Evolutionary conservation across 2,329 filamentous ascomycete genomes (phyloP), one percentile per base, ranked within the genome.

Genomic region (Proliferodiscus dingleyae): DNA sequence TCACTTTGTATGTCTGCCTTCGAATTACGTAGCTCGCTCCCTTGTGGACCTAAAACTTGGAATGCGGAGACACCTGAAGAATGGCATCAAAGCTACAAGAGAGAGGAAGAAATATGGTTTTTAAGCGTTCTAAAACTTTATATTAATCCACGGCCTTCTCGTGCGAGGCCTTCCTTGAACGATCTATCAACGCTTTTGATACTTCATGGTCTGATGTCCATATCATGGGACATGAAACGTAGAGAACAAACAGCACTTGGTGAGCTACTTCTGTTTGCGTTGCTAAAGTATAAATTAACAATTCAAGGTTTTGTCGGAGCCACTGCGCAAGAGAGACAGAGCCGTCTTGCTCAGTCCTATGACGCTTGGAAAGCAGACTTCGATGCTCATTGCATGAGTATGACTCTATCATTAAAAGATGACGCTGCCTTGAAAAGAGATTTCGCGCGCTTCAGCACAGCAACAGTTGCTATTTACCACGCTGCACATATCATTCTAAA

Each of bases 1-100:
- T 80, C 76, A 4, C 68, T 83, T 0, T 83, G 79, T 61, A 83
- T 83, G 78, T 82, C 77, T 1, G 76, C 78, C 0, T 82, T 82
- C 40, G 79, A 83, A 54, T 68, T 84, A 1, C 71, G 77, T 1
- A 70, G 78, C 0, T 68, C 71, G 2, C 60, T 83, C 2, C 80
- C 79, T 0, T 81, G 76, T 54, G 68, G 71, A 32, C 69, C 78
- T 40, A 59, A 66, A 0, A 54, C 74, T 0, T 84, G 80, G 79
- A 78, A 82, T 58, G 77, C 80, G 2, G 61, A 68, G 1, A 71
- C 74, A 0, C 71, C 77, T 0, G 65, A 69, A 5, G 68, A 71
- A 28, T 79, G 78, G 77, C 29, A 48, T 18, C 21, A 45, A 34
- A 30, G 48, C 29, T 34, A 45, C 45, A 18, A 64, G 21, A 61